Evolutionary conservation across 352 stramenopile species (phyloP).

Genomic region (Peronospora farinosa): DNA sequence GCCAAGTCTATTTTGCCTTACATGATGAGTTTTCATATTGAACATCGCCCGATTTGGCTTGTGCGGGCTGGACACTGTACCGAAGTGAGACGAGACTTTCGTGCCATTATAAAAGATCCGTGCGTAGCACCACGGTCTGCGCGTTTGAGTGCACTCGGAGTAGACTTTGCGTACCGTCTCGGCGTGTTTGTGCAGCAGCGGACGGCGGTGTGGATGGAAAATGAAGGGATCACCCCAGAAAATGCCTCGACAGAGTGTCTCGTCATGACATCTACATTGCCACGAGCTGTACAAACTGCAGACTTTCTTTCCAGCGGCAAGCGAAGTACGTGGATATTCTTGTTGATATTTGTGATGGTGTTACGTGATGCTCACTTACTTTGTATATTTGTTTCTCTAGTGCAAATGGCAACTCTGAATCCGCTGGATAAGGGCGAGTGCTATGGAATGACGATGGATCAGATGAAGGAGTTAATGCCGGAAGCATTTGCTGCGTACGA

Average conservation of each 20-base stretch:
- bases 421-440: constrained; percentile 81
- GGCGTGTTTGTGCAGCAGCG: constrained; percentile 88
- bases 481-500: constrained; percentile 64
- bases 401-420: constrained; percentile 78
- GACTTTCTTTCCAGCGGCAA: constrained; percentile 44
- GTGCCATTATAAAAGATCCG: constrained; percentile 60
- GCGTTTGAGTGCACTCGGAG: constrained; percentile 84
- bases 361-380: constrained; percentile 7
- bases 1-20: constrained; percentile 90
- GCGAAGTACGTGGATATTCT: constrained; percentile 32
- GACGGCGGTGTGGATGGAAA: constrained; percentile 44
- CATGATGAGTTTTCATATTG: constrained; percentile 94
- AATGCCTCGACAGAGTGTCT: constrained; percentile 49
- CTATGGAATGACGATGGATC: constrained; percentile 78
- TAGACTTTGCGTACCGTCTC: constrained; percentile 89
- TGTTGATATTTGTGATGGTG: not conserved
- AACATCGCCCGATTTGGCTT: constrained; percentile 89
- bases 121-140: constrained; percentile 67
- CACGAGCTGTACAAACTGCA: constrained; percentile 70
- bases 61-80: constrained; percentile 86
- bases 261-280: constrained; percentile 73
- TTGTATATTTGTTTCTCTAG: constrained; percentile 21
- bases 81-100: constrained; percentile 59
- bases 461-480: constrained; percentile 68
- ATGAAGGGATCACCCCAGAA: constrained; percentile 32